Evolutionary conservation across 2,329 filamentous ascomycete species (phyloP), one percentile per base, ranked within the genome.

Genomic region (Rugonectria rugulosa): DNA sequence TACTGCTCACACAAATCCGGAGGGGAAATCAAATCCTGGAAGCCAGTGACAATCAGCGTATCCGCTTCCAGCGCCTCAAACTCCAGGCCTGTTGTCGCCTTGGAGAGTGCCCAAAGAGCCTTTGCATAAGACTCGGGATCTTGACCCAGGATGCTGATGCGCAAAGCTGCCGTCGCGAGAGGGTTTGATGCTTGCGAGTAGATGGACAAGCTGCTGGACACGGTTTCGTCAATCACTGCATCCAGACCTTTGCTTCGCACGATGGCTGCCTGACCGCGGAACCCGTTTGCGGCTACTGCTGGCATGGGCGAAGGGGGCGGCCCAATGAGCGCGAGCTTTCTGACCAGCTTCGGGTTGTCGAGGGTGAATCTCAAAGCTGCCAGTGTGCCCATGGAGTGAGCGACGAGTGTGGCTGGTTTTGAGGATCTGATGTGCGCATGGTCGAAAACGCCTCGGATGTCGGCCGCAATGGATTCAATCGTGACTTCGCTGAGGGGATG

Each of bases 121-220:
- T 85, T 85, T 2, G 82, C 82, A 64, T 84, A 85, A 2, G 78
- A 79, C 57, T 85, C 81, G 0, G 79, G 72, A 58, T 83, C 77
- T 57, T 82, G 79, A 0, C 72, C 66, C 0, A 82, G 66, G 2
- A 85, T 67, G 5, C 75, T 78, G 21, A 79, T 61, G 6, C 76
- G 65, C 8, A 79, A 68, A 0, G 80, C 78, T 2, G 75, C 65
- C 9, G 76, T 54, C 2, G 75, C 76, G 2, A 82, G 51, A 0
- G 73, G 71, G n/a, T 77, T 77, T 0, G 64, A 60, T 1, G 57
- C 49, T 56, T 49, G 60, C 15, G 57, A 50, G 6, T 52, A 20
- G 1, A 12, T 9, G 0, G 60, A 62, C 2, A 46, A 45, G 12
- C 45, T 54, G 12, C 23, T 70, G 0, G 65, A 66, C 0, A 70